A percentile compares a stretch with the other conserved stretches of the same genome.
Conservation (phyloP, 106 monocot genomes). For the Apostasia ramifera region DNA sequence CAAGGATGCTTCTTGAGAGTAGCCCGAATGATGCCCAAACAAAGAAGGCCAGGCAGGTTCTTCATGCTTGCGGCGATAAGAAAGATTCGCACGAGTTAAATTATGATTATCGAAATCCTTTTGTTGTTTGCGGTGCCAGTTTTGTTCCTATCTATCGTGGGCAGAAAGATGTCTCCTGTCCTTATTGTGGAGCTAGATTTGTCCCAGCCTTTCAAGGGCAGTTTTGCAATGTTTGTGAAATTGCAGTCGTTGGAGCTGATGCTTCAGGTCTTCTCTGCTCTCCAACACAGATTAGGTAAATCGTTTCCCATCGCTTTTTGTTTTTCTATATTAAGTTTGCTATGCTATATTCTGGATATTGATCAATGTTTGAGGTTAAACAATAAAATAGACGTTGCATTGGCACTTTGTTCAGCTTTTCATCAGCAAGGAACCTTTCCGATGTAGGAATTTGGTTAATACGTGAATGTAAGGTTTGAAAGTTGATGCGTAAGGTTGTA, state of each 20-base stretch:
- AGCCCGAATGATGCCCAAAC: constrained; percentile 49
- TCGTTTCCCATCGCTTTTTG: not conserved
- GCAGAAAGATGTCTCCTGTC: constrained; percentile 74
- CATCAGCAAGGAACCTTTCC: no score
- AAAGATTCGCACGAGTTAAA: constrained; percentile 51
- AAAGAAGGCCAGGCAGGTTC: constrained; percentile 56
- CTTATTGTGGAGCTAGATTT: constrained; percentile 67
- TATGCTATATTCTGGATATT: no score
- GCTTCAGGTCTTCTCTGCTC: constrained; percentile 82
- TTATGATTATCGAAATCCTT: constrained; percentile 79
- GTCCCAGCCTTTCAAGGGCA: constrained; percentile 60
- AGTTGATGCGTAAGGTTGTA: no score
- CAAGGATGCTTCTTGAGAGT: constrained; percentile 69
- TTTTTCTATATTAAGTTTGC: no score
- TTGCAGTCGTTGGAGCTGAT: constrained; percentile 74
- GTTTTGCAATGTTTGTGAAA: constrained; percentile 70
- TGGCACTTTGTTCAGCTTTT: no score
- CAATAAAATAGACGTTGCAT: no score
- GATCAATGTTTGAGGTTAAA: no score
- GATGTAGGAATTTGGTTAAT: no score
- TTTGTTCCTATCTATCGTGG: constrained; percentile 90
- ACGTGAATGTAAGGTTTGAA: no score
- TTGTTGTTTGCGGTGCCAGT: constrained; percentile 84
- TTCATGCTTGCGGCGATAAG: constrained; percentile 46
- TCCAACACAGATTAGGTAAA: constrained; percentile 42